These are phyloP conservation scores for Quercus glauca DNA, from an alignment of 306 rosid genomes.

Conservation along the genomic window DNA sequence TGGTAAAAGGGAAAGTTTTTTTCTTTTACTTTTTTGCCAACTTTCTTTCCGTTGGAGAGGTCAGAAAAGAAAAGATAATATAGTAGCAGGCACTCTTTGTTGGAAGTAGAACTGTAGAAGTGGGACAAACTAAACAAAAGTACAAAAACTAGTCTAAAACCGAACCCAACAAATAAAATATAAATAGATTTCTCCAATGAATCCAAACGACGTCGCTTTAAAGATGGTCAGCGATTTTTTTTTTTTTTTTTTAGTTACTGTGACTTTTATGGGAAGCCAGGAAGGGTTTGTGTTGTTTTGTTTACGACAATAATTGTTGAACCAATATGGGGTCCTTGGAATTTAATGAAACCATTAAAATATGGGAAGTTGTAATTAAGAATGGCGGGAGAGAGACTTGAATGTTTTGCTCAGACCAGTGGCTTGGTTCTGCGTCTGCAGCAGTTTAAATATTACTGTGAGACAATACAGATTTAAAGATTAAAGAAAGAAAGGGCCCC, in stretches of 20 bases:
- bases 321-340: constrained; percentile 7
- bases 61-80: constrained; percentile 9
- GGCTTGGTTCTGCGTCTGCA: background rate
- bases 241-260: background rate
- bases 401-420: background rate
- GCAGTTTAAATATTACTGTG: too few species aligned
- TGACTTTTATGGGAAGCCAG: background rate
- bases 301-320: constrained; percentile 17
- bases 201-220: constrained; percentile 2
- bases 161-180: too few species aligned
- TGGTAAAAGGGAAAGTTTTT: constrained; percentile 48
- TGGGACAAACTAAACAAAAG: background rate
- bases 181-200: too few species aligned
- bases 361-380: background rate
- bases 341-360: background rate
- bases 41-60: constrained; percentile 32
- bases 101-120: background rate
- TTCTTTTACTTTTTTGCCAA: constrained; percentile 23
- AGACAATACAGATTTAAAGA: too few species aligned
- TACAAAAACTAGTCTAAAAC: background rate
- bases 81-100: constrained; percentile 32
- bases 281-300: background rate
- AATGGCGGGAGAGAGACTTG: background rate
- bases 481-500: too few species aligned
- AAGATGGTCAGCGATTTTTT: background rate